These are phyloP conservation scores for Tolypocladium tundrense DNA, from an alignment of 2,329 filamentous ascomycete species.

Conservation along the genomic window DNA sequence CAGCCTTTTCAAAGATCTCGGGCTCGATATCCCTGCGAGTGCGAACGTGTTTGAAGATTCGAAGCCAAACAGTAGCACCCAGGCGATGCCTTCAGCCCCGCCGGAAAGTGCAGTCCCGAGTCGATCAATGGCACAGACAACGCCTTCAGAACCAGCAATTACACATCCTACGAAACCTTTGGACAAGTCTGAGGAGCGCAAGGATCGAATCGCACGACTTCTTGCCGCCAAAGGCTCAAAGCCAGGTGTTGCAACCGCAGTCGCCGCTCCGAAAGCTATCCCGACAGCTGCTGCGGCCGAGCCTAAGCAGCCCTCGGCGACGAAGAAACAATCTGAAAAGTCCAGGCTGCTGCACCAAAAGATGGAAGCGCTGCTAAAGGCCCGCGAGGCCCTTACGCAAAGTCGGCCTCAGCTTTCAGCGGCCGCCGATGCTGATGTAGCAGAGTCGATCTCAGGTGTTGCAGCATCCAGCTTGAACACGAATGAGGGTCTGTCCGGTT, in stretches of 20 bases:
- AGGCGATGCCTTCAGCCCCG: not conserved
- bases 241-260: slow-evolving; percentile 9
- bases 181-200: slow-evolving; percentile 50
- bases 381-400: slow-evolving; percentile 33
- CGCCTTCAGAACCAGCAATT: not conserved
- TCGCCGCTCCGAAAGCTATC: slow-evolving; percentile 3
- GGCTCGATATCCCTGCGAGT: slow-evolving; percentile 34
- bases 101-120: not conserved
- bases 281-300: not conserved
- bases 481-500: not conserved
- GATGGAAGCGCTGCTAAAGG: slow-evolving; percentile 62
- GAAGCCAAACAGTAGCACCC: not conserved
- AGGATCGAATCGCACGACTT: slow-evolving; percentile 66
- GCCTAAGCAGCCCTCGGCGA: slow-evolving; percentile 13
- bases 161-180: not conserved
- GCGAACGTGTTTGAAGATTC: not conserved
- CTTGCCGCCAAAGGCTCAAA: slow-evolving; percentile 63
- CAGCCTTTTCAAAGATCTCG: slow-evolving; percentile 57
- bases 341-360: slow-evolving; percentile 65
- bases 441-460: not conserved
- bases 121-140: not conserved
- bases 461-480: not conserved
- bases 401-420: slow-evolving; percentile 7
- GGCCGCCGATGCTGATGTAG: not conserved
- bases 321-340: slow-evolving; percentile 48